Evolutionary conservation across 2,329 filamentous ascomycete genomes (phyloP).

Genomic region (Pestalotiopsis sp.): DNA sequence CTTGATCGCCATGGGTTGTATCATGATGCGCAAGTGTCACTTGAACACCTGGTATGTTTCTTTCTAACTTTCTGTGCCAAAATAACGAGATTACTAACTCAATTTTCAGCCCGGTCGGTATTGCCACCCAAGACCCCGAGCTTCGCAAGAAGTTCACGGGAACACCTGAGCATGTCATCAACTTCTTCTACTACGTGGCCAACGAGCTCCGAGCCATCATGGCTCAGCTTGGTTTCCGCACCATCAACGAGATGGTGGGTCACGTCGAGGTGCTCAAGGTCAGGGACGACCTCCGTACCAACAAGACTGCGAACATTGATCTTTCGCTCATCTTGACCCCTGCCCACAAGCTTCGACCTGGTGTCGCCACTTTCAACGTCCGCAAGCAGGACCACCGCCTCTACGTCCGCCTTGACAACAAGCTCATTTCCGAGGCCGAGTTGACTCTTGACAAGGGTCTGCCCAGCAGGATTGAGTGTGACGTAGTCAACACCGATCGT

Average conservation of each 20-base stretch:
- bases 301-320: conserved; percentile 91
- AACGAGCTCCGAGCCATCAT: conserved; percentile 97
- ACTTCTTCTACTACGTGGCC: conserved; percentile 97
- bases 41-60: conserved; percentile 23
- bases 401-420: conserved; percentile 92
- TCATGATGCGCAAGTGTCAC: conserved; percentile 84
- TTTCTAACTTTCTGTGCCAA: too few species aligned
- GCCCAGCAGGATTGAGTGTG: conserved; percentile 90
- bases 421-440: conserved; percentile 93
- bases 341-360: conserved; percentile 91
- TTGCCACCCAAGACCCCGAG: conserved; percentile 93
- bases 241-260: conserved; percentile 97
- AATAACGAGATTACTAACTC: conserved; percentile 7
- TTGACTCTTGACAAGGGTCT: conserved; percentile 92
- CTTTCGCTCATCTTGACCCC: conserved; percentile 90
- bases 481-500: conserved; percentile 95
- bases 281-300: conserved; percentile 81
- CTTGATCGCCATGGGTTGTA: conserved; percentile 93
- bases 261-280: conserved; percentile 84
- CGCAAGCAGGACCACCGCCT: conserved; percentile 96
- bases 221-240: conserved; percentile 92
- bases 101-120: conserved; percentile 69
- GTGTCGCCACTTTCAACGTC: conserved; percentile 95
- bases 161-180: conserved; percentile 94
- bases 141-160: conserved; percentile 91